Conservation (phyloP, 2,329 filamentous ascomycete genomes). For the Penicillium fuscoglaucum region DNA sequence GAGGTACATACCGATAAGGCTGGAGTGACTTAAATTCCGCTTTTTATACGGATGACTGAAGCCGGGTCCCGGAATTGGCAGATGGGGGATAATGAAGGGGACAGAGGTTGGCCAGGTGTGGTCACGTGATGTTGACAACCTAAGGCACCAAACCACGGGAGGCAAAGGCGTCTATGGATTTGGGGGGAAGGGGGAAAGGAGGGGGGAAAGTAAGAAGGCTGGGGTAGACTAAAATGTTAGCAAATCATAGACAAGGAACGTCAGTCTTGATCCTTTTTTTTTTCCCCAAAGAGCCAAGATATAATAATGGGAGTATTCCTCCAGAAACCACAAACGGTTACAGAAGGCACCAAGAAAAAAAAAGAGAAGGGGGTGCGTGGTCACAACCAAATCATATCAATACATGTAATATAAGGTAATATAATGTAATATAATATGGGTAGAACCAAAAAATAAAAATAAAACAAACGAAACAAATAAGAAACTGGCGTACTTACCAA, state of each 20-base stretch:
- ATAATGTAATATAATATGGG: conserved; percentile 3
- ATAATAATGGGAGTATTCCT: conserved; percentile 9
- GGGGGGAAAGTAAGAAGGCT: conserved; percentile 3
- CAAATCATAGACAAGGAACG: neutral
- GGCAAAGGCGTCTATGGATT: neutral
- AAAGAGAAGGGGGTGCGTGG: conserved; percentile 21
- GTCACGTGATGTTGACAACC: conserved; percentile 26
- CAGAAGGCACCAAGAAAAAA: neutral
- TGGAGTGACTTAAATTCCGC: conserved; percentile 42
- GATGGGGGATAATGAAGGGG: conserved; percentile 23
- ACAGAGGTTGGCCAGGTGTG: conserved; percentile 31
- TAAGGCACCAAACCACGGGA: conserved; percentile 19
- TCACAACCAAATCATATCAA: conserved; percentile 12
- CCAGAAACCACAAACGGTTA: conserved; percentile 4
- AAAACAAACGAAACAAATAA: conserved; percentile 13
- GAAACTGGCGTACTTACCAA: conserved; percentile 21
- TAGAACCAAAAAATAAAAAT: neutral
- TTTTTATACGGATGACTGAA: conserved; percentile 40
- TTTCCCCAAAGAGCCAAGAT: neutral
- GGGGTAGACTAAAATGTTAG: conserved; percentile 10
- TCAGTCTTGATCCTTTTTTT: neutral
- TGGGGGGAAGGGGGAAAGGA: conserved; percentile 6
- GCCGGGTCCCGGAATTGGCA: conserved; percentile 39
- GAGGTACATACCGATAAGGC: conserved; percentile 45
- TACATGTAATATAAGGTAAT: conserved; percentile 4